Conservation (phyloP, 140 eudicot species). For the Cichorium intybus region DNA sequence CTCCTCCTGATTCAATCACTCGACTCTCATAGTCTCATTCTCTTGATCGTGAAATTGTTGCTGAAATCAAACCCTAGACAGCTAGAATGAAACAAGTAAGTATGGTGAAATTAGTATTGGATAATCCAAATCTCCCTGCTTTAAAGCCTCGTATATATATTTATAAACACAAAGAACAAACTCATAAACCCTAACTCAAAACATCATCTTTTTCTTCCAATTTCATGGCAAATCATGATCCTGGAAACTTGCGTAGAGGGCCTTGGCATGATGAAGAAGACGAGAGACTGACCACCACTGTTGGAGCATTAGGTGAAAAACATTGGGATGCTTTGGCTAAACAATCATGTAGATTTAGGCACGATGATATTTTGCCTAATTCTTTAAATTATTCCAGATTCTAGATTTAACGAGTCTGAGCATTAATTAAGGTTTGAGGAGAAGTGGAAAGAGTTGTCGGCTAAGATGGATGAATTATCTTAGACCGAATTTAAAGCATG, state of each 20-base stretch:
- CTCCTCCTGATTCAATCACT: too few species aligned
- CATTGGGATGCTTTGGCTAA: constrained; percentile 88
- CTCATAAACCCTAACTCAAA: constrained; percentile 11
- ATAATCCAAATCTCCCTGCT: constrained; percentile 6
- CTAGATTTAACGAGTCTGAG: neutral
- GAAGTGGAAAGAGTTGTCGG: constrained; percentile 92
- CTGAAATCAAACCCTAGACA: too few species aligned
- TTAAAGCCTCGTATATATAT: constrained; percentile 18
- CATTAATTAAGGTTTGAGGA: constrained; percentile 50
- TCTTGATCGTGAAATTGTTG: too few species aligned
- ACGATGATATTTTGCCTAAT: too few species aligned
- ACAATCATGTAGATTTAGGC: constrained; percentile 84
- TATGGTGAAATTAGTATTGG: too few species aligned
- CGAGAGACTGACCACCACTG: constrained; percentile 36
- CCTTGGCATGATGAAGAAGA: constrained; percentile 87
- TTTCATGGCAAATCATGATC: constrained; percentile 25
- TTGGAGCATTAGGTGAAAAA: constrained; percentile 59
- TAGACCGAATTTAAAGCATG: constrained; percentile 73
- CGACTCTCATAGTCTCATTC: too few species aligned
- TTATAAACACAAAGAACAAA: constrained; percentile 11
- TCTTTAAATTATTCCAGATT: neutral
- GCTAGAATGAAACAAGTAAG: too few species aligned
- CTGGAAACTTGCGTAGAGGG: constrained; percentile 60
- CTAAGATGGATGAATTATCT: constrained; percentile 87
- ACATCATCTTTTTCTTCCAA: neutral